A percentile compares a stretch with the other conserved stretches of the same genome.
These are phyloP conservation scores for Gracilaria caudata DNA, from an alignment of 23 red algal genomes.

Conservation along the genomic window DNA sequence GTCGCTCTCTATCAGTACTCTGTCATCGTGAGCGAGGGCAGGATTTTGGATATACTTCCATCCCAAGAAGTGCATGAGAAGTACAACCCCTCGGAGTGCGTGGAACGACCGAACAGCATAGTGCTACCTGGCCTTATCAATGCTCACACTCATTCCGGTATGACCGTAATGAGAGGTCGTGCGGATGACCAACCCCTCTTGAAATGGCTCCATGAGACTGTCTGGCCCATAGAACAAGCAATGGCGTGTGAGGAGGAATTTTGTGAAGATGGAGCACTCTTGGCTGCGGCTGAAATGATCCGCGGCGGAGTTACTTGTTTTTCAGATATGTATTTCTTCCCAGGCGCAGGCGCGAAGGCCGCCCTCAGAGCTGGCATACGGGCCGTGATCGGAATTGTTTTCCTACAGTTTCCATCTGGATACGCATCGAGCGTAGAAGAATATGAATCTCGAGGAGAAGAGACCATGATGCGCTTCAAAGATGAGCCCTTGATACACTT, in stretches of 20 bases:
- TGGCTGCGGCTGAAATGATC: conserved; percentile 90
- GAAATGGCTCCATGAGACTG: conserved; percentile 80
- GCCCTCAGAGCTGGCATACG: conserved; percentile 75
- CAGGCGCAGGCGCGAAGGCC: conserved; percentile 62
- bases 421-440: conserved; percentile 64
- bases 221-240: conserved; percentile 90
- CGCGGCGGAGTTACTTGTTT: conserved; percentile 86
- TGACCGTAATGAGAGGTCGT: conserved; percentile 90
- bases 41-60: conserved; percentile 75
- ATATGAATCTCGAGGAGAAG: conserved; percentile 71
- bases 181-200: conserved; percentile 89
- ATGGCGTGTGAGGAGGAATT: conserved; percentile 73
- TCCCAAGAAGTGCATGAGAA: conserved; percentile 7
- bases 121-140: conserved; percentile 95
- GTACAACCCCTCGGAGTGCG: conserved; percentile 32
- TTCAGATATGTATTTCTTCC: conserved; percentile 97
- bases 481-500: conserved; percentile 66
- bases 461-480: conserved; percentile 32
- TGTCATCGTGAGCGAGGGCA: conserved; percentile 66
- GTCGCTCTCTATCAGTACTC: conserved; percentile 63
- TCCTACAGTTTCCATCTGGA: conserved; percentile 80
- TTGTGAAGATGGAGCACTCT: conserved; percentile 77
- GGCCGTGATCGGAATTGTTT: conserved; percentile 85
- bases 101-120: conserved; percentile 68
- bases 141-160: conserved; percentile 95